Base-by-base conservation (phyloP, 768 basidiomycete genomes). In the Gautieria morchelliformis region DNA sequence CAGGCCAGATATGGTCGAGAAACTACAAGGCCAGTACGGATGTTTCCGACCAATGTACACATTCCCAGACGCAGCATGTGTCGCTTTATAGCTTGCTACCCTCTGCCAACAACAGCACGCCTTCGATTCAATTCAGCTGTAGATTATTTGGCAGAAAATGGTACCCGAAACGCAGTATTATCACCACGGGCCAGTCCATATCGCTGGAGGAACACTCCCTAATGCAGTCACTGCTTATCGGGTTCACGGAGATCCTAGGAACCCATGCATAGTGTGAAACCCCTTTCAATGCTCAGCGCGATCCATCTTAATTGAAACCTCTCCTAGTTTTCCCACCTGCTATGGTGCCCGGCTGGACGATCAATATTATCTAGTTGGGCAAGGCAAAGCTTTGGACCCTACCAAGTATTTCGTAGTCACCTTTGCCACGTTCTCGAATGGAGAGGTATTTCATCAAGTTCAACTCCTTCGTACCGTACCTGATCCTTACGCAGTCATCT, bases 171-270 rank as follows among this genome's bases (percentile, higher is more conserved):
- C 73, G 3, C 70, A 76, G 62, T 78, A 74, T 63, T 74, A 79
- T 59, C 76, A 75, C 58, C 81, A 83, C 60, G 80, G 80, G 15
- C 75, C 80, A 32, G 76, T 82, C 64, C 68, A 64, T 20, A 73
- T 81, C 11, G 66, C 74, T 50, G 81, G 81, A 1, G 81, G 81
- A 20, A 65, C 77, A 5, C 66, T 83, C 14, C 78, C 81, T 12
- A 74, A 81, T 54, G 81, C 80, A 6, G 62, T 81, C 39, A 83
- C 81, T 1, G 81, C 81, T 27, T 83, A 78, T 63, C 71, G 77
- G 35, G 77, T 78, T 7, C 80, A 79, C 63, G 80, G 81, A 12
- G 67, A 78, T 58, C 71, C 74, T 0, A 63, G 64, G 6, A 81
- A 78, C 46, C 81, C 80, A 5, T 82, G 79, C 60, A 73, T 82